Conservation (phyloP, 352 stramenopile genomes). For the Blastocystis sp. region DNA sequence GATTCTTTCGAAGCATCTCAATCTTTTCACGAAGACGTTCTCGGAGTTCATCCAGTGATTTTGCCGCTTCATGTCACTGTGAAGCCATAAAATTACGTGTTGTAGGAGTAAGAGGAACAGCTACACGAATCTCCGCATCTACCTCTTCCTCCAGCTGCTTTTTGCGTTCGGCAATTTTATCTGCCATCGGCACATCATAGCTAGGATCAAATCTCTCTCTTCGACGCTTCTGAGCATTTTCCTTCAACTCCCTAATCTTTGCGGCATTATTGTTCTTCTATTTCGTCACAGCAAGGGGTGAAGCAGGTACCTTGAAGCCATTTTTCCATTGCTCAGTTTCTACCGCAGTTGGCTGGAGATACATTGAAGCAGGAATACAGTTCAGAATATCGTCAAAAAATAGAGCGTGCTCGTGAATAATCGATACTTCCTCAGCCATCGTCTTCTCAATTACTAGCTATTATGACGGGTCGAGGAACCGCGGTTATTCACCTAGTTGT, state of each 20-base stretch:
- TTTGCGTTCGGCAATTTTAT: neutral
- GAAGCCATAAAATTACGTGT: neutral
- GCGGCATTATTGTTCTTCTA: slow-evolving; percentile 49
- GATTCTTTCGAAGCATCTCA: slow-evolving; percentile 43
- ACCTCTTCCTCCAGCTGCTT: neutral
- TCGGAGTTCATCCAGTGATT: slow-evolving; percentile 34
- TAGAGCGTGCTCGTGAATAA: slow-evolving; percentile 35
- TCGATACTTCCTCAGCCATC: slow-evolving; percentile 49
- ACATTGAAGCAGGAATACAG: slow-evolving; percentile 28
- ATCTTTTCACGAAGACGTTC: slow-evolving; percentile 26
- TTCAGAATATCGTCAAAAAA: slow-evolving; percentile 58
- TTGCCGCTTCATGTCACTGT: neutral
- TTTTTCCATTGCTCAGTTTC: neutral
- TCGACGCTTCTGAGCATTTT: slow-evolving; percentile 11
- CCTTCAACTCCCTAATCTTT: slow-evolving; percentile 41
- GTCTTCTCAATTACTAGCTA: neutral
- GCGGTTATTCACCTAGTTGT: neutral
- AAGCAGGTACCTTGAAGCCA: slow-evolving; percentile 8
- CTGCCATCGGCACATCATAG: neutral
- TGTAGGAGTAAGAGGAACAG: neutral
- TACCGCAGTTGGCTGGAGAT: slow-evolving; percentile 12
- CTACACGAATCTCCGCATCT: neutral
- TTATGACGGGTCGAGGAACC: neutral
- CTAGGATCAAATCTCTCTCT: slow-evolving; percentile 7
- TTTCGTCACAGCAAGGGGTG: neutral